Percentiles rank a stretch among this genome's conserved stretches.
phyloP scores from a whole-genome alignment of 768 basidiomycete species.

The Rhodotorula babjevae region DNA sequence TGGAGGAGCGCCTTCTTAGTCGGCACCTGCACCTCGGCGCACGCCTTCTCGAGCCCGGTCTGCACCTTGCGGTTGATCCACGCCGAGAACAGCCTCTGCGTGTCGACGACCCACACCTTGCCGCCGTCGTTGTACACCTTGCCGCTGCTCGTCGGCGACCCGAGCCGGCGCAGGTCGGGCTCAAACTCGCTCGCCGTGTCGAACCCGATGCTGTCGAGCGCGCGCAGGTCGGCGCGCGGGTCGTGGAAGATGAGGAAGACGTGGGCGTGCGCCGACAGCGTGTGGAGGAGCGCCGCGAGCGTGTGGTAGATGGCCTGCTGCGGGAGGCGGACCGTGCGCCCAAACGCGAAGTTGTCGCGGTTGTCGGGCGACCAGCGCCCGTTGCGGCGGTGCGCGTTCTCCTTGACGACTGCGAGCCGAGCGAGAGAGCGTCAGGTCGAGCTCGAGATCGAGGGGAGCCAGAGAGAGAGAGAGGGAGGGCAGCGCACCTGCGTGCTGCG shows the following conservation, averaged over 20 bases:
- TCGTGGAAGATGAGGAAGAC: constrained; percentile 38
- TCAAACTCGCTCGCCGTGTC: constrained; percentile 1
- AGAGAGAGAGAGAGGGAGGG: neutral
- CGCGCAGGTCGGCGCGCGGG: constrained; percentile 22
- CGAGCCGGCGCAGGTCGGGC: constrained; percentile 12
- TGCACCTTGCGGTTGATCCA: constrained; percentile 10
- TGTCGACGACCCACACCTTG: constrained; percentile 30
- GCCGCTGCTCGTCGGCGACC: neutral
- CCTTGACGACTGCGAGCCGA: constrained; percentile 15
- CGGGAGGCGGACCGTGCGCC: constrained; percentile 10
- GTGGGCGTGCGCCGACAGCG: constrained; percentile 19
- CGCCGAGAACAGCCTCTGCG: constrained; percentile 22
- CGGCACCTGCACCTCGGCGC: constrained; percentile 11
- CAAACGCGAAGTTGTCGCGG: constrained; percentile 34
- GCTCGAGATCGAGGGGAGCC: no score
- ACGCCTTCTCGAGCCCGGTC: constrained; percentile 21
- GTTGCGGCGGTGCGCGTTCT: constrained; percentile 17
- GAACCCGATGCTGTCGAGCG: constrained; percentile 22
- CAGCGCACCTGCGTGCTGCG: constrained; percentile 18
- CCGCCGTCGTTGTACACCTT: neutral
- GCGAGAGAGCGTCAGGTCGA: neutral
- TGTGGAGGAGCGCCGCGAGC: constrained; percentile 24
- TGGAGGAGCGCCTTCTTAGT: constrained; percentile 17
- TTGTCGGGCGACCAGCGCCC: constrained; percentile 12
- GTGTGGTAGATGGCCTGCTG: constrained; percentile 3